Base-by-base conservation (phyloP, 2,329 filamentous ascomycete species). In the Scortechinia acanthostroma region DNA sequence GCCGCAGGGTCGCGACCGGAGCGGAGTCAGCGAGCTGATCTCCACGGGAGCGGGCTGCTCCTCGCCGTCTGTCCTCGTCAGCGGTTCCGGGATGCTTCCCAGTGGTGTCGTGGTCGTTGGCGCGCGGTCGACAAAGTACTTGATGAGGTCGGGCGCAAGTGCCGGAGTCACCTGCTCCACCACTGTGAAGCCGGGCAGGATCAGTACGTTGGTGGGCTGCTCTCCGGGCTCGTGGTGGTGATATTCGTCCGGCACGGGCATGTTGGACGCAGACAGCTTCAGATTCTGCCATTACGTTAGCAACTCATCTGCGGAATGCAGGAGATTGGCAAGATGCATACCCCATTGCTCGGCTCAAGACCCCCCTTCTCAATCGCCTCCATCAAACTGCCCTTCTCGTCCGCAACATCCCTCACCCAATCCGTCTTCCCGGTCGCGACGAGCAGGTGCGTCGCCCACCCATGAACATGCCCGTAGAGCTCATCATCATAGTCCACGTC, bases 361-460 rank as follows among this genome's bases (percentile, higher is more conserved):
- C 45, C 28, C 21, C 43, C 49, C 25, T 49, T 54, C 37, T 47
- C 64, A 49, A 74, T 62, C 6, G 70, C 71, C 50, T 71, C 63
- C 72, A 75, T 75, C 25, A 75, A 61, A 50, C 68, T 73, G 3
- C 70, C 70, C 48, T 76, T 70, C 59, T 84, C 81, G 51, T 85
- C 79, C 28, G 68, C 69, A 4, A 83, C 77, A 64, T 82, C 76
- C 44, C 77, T 64, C 53, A 83, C 77, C 81, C 81, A 86, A 56
- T 86, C 81, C 15, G 74, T 75, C 65, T 84, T 83, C 19, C 81
- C 81, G 4, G 81, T 86, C 17, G 79, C 81, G 17, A 85, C 78
- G 28, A 86, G 65, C 46, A 84, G 51, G 59, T 86, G 81, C 19
- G 79, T 79, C 28, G 71, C 71, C 73, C 77, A 85, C 21, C 76